These are phyloP conservation scores for Funneliformis mosseae DNA, from an alignment of 192 early-diverging fungal species.

Conservation along the genomic window DNA sequence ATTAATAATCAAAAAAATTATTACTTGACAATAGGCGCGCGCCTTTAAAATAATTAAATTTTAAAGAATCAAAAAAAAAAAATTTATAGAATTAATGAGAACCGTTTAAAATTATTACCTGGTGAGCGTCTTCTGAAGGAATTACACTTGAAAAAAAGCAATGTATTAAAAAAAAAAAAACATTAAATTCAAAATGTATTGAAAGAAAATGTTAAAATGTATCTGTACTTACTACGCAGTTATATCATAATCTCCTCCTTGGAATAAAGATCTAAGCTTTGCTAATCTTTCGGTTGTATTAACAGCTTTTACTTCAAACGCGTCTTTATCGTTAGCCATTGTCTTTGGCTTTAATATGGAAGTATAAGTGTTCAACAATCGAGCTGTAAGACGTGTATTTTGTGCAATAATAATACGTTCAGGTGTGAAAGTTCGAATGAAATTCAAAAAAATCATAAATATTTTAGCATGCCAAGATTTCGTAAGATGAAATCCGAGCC, in stretches of 20 bases:
- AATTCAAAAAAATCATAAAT: too few relatives aligned
- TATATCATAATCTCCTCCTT: constrained; percentile 26
- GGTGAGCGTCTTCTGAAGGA: constrained; percentile 96
- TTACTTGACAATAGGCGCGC: neutral
- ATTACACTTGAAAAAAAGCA: constrained; percentile 65
- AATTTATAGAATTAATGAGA: neutral
- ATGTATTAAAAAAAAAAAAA: constrained; percentile 14
- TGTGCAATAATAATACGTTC: neutral
- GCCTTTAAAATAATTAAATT: neutral
- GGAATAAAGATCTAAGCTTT: constrained; percentile 30
- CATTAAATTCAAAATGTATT: neutral
- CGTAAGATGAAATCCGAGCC: too few relatives aligned
- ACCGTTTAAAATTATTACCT: constrained; percentile 52
- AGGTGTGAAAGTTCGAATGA: too few relatives aligned
- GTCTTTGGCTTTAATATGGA: neutral
- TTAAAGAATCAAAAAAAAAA: neutral
- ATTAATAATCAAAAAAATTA: neutral
- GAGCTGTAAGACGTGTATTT: neutral
- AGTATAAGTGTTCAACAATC: neutral
- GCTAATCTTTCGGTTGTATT: constrained; percentile 16
- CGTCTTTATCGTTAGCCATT: neutral
- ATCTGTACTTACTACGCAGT: constrained; percentile 38
- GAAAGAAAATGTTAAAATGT: neutral
- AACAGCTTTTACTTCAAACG: neutral
- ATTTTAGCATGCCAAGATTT: too few relatives aligned